Percentiles rank a stretch among this genome's conserved stretches.
Conservation (phyloP, 2,329 filamentous ascomycete species). For the Hypoxylon sp. region DNA sequence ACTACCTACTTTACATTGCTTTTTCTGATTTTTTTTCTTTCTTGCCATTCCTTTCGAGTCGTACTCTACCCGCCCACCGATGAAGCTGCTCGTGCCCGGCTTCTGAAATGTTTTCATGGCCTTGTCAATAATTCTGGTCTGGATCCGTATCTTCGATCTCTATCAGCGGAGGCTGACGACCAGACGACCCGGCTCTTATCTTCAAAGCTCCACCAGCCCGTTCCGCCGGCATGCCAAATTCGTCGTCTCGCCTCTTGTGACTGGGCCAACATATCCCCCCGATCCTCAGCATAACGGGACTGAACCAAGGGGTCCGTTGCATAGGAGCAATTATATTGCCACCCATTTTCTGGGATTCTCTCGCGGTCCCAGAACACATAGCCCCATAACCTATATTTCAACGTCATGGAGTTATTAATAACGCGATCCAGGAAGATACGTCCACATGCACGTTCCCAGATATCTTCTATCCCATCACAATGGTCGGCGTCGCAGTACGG, state of each 20-base stretch:
- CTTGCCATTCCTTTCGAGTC: too few relatives aligned
- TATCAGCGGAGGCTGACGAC: neutral
- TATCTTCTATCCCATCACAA: neutral
- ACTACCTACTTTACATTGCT: too few relatives aligned
- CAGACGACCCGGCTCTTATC: neutral
- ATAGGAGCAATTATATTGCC: neutral
- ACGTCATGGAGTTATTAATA: neutral
- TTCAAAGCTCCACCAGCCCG: neutral
- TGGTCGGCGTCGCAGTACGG: neutral
- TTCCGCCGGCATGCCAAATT: neutral
- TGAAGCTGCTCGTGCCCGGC: too few relatives aligned
- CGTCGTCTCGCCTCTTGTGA: neutral
- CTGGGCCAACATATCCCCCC: neutral
- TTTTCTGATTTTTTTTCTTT: neutral
- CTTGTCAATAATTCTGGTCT: neutral
- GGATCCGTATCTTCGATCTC: neutral
- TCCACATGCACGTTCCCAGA: neutral
- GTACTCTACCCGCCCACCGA: neutral
- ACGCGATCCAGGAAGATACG: neutral
- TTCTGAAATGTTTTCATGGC: neutral
- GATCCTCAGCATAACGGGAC: neutral
- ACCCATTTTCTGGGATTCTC: neutral
- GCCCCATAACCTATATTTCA: neutral
- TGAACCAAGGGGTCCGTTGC: neutral
- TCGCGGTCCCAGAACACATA: conserved; percentile 4